Evolutionary conservation across 1,284 basidiomycete genomes (phyloP).

Genomic region (Moesziomyces aphidis): DNA sequence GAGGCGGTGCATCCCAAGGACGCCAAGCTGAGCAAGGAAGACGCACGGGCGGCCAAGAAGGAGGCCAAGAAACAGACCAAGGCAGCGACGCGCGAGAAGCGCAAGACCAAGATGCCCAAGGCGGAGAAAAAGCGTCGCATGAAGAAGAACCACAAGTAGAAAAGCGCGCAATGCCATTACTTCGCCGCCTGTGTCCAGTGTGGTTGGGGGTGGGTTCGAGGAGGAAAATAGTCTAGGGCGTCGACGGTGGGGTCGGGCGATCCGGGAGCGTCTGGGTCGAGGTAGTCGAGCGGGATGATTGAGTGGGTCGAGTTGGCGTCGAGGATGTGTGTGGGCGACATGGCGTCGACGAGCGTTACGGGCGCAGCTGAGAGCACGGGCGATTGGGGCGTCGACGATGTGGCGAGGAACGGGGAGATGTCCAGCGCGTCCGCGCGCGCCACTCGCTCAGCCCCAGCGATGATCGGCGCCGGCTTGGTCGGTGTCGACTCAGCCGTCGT

Average conservation of each 20-base stretch:
- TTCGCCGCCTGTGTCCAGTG: not conserved
- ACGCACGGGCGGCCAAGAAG: conserved; percentile 40
- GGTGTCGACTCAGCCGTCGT: not conserved
- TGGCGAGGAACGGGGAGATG: not conserved
- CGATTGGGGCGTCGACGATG: conserved; percentile 3
- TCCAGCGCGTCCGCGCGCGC: not conserved
- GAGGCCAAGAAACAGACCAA: conserved; percentile 58
- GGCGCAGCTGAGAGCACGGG: conserved; percentile 5
- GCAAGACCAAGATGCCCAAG: conserved; percentile 67
- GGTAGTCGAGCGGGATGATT: conserved; percentile 2
- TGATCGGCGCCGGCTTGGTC: not conserved
- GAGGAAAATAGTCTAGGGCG: not conserved
- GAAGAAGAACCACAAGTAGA: conserved; percentile 59
- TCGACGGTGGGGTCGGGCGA: not conserved
- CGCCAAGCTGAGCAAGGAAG: conserved; percentile 42
- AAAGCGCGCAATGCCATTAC: not conserved
- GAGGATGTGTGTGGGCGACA: conserved; percentile 14
- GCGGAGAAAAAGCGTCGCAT: conserved; percentile 61
- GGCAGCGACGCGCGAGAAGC: conserved; percentile 56
- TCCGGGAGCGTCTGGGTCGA: not conserved
- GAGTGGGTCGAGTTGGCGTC: conserved; percentile 8
- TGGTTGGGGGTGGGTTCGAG: not conserved
- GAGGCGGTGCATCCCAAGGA: conserved; percentile 33
- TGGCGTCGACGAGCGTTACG: conserved; percentile 28
- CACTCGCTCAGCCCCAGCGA: too few species aligned